phyloP scores from a whole-genome alignment of 202 grass and related monocot genomes.

The Carex arenaria region DNA sequence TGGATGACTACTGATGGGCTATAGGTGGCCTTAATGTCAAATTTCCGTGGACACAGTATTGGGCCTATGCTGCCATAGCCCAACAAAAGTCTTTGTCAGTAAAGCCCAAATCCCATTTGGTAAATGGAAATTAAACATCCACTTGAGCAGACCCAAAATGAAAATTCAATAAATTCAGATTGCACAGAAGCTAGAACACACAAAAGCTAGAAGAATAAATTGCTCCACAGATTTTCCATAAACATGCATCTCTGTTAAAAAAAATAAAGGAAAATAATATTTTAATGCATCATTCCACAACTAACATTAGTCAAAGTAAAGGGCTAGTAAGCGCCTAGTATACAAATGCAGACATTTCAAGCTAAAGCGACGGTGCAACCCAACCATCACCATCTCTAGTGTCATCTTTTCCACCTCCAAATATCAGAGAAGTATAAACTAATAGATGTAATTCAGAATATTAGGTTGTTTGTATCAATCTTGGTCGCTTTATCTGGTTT shows the following conservation, averaged over 20 bases:
- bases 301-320: not conserved
- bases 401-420: not conserved
- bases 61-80: not conserved
- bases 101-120: not conserved
- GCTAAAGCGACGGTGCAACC: slow-evolving; percentile 9
- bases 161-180: not conserved
- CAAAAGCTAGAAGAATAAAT: not conserved
- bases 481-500: not conserved
- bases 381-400: not conserved
- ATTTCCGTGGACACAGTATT: not conserved
- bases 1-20: not conserved
- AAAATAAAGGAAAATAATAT: not conserved
- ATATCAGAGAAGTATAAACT: not conserved
- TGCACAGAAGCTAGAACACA: not conserved
- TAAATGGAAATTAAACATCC: not conserved
- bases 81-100: not conserved
- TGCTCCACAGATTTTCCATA: not conserved
- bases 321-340: not conserved
- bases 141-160: not conserved
- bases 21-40: not conserved
- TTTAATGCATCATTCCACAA: not conserved
- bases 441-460: not conserved
- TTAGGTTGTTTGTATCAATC: slow-evolving; percentile 7
- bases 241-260: not conserved
- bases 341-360: not conserved